A percentile compares a stretch with the other conserved stretches of the same genome.
phyloP scores from a whole-genome alignment of 257 asterid species.

The Nicotiana sylvestris region DNA sequence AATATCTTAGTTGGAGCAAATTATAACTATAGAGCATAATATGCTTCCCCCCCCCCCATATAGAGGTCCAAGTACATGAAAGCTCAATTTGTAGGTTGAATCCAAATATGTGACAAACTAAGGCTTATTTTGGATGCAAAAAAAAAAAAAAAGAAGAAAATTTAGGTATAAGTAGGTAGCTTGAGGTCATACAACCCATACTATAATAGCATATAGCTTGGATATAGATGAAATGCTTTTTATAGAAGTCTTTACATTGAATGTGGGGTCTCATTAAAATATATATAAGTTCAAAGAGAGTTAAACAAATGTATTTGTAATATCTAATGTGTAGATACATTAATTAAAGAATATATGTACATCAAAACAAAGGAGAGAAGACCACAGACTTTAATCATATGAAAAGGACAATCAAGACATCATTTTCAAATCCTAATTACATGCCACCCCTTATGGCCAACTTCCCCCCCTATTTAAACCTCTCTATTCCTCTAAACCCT shows the following conservation, averaged over 20 bases:
- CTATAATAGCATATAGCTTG: not conserved
- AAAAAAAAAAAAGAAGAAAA: not conserved
- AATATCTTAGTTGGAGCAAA: not conserved
- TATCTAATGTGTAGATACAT: not conserved
- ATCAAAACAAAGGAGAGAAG: not conserved
- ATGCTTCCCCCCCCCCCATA: too few species aligned
- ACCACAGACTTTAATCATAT: constrained; percentile 21
- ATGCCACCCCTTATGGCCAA: constrained; percentile 26
- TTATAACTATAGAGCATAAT: too few species aligned
- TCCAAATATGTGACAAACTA: not conserved
- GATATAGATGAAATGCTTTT: not conserved
- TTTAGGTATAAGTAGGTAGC: not conserved
- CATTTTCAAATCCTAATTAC: constrained; percentile 42
- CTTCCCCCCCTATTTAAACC: constrained; percentile 56
- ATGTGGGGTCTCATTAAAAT: constrained; percentile 5
- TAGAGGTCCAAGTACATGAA: not conserved
- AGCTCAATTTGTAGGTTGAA: constrained; percentile 6
- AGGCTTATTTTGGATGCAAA: not conserved
- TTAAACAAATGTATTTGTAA: not conserved
- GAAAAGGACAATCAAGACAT: constrained; percentile 35
- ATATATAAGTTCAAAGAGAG: not conserved
- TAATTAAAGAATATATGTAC: constrained; percentile 8
- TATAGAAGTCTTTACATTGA: not conserved
- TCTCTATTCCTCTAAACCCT: constrained; percentile 52
- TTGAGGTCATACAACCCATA: not conserved